Conservation (phyloP, 78 protist genomes). For the Speleostelium caveatum region DNA sequence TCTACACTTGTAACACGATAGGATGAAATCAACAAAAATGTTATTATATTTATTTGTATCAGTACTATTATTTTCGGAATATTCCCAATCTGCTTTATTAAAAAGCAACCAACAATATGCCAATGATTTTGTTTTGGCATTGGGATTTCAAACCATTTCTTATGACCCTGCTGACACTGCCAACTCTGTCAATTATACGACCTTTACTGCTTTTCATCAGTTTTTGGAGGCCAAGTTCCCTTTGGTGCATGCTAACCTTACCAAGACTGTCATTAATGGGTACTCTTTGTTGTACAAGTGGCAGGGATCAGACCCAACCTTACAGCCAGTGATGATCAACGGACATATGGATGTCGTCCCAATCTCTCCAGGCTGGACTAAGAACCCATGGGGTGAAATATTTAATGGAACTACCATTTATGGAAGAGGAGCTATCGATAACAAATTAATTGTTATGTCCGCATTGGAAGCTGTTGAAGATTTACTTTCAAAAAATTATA, state of each 20-base stretch:
- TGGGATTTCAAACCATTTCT: constrained; percentile 43
- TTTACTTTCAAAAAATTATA: not conserved
- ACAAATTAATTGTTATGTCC: too few relatives aligned
- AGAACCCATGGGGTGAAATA: constrained; percentile 34
- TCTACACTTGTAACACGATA: too few relatives aligned
- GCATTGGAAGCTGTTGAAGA: constrained; percentile 52
- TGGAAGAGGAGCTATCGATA: too few relatives aligned
- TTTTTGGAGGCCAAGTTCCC: constrained; percentile 27
- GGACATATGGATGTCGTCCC: constrained; percentile 70
- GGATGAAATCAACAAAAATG: too few relatives aligned
- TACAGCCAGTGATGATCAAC: constrained; percentile 39
- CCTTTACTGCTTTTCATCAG: not conserved
- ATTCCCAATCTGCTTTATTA: not conserved
- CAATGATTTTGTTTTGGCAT: constrained; percentile 11
- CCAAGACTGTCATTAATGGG: not conserved
- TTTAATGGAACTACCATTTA: constrained; percentile 5
- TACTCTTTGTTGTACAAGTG: constrained; percentile 36
- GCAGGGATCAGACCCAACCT: constrained; percentile 10
- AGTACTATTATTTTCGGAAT: too few relatives aligned
- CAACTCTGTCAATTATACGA: not conserved
- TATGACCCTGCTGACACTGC: constrained; percentile 1
- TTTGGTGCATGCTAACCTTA: constrained; percentile 9
- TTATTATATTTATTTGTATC: too few relatives aligned
- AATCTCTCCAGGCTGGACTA: constrained; percentile 4
- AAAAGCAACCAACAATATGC: constrained; percentile 2